A percentile compares a stretch with the other conserved stretches of the same genome.
These are phyloP conservation scores for Castanopsis chinensis DNA, from an alignment of 306 rosid genomes.

Conservation along the genomic window DNA sequence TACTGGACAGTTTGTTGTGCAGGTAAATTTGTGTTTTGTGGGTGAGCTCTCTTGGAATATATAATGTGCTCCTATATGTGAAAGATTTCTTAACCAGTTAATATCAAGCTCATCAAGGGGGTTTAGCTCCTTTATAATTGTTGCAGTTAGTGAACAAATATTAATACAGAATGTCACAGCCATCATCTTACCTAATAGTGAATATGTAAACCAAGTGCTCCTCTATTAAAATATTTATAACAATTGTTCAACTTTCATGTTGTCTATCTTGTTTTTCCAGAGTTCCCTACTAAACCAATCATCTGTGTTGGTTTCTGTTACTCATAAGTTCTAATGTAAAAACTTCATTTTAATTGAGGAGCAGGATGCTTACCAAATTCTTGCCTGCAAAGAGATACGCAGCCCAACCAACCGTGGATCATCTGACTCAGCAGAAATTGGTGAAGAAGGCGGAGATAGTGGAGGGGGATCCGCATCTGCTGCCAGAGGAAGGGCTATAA, in stretches of 20 bases:
- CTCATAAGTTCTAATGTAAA: background rate
- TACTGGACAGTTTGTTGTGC: constrained; percentile 75
- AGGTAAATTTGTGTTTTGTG: constrained; percentile 37
- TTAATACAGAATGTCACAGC: background rate
- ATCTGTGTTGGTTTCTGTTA: background rate
- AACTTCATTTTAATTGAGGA: constrained; percentile 16
- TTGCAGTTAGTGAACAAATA: background rate
- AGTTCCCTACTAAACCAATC: background rate
- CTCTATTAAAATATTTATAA: no score
- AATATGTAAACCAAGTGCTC: background rate
- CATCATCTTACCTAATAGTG: background rate
- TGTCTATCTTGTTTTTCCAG: background rate
- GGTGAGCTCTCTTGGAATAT: background rate
- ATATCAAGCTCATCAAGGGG: background rate
- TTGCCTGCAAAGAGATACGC: constrained; percentile 88
- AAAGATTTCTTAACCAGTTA: background rate
- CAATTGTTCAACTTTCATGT: background rate
- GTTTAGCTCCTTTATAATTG: background rate
- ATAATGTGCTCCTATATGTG: background rate
- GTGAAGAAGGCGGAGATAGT: constrained; percentile 67
- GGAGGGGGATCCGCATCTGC: constrained; percentile 43
- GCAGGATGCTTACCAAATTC: constrained; percentile 82
- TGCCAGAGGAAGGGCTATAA: constrained; percentile 72
- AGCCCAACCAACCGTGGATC: constrained; percentile 48
- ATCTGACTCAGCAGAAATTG: constrained; percentile 64